Evolutionary conservation across 257 asterid species (phyloP), one percentile per base, ranked within the genome.

Genomic region (Nicotiana sylvestris): DNA sequence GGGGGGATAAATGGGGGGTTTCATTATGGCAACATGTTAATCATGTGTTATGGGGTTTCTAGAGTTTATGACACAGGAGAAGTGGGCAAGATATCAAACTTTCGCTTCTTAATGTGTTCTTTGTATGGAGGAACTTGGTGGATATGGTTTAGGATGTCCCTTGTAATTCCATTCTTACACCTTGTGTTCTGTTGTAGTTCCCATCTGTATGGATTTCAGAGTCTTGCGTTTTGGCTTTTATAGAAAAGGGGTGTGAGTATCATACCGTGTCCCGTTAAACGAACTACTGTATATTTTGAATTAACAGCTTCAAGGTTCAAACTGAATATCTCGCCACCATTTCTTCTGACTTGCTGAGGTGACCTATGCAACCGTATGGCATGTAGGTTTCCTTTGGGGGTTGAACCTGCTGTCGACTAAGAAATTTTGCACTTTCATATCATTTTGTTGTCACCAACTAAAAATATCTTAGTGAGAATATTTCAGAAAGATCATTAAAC

Each of bases 21-120:
- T 60, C 61, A 3, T 72, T 72, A 61, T 72, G 78, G 60, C 21
- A 46, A 70, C 85, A 60, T 85, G 87, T 78, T 78, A 64, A 81
- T 85, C 84, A 12, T 84, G 86, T 84, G 76, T 82, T 76, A 86
- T 74, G 85, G 82, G 86, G 37, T 76, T 85, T 86, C 33, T 80
- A 77, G 66, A 49, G 78, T 61, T 57, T 53, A 83, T 32, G 78
- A 61, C 84, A 66, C 77, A 81, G 60, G 80, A 80, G 80, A 67
- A 67, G 51, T 55, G 56, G 84, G 43, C 55, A 77, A 51, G 72
- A 56, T 29, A 83, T 35, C 55, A 64, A 32, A 77, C 70, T 15
- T 55, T 53, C 12, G 33, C 66, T 65, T 46, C 58, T 51, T 33
- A 7, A 43, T 81, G 66, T 49, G 72, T 30, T 81, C 55, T 55